Evolutionary conservation across 176 grass and related monocot genomes (phyloP).

Genomic region (Luzula sylvatica): DNA sequence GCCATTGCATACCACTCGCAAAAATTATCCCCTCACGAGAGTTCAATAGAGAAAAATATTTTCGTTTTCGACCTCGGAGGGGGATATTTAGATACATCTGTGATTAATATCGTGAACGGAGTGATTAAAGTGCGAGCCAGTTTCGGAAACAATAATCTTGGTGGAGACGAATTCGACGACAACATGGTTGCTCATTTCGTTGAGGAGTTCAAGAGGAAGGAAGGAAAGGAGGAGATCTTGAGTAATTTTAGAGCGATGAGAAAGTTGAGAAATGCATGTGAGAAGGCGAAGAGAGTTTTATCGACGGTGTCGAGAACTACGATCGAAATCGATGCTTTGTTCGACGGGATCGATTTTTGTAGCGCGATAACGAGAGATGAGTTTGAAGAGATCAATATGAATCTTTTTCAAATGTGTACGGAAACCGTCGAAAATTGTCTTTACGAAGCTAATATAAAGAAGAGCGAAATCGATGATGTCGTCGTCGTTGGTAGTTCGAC

Average conservation of each 20-base stretch:
- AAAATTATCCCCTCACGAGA: background rate
- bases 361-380: conserved; percentile 12
- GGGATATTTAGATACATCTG: conserved; percentile 19
- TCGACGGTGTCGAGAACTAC: conserved; percentile 14
- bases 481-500: conserved; percentile 18
- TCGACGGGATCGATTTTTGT: conserved; percentile 17
- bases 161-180: conserved; percentile 1
- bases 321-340: conserved; percentile 22
- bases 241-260: conserved; percentile 17
- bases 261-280: conserved; percentile 15
- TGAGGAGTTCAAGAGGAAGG: conserved; percentile 5
- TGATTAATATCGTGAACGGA: conserved; percentile 7
- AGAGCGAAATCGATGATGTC: conserved; percentile 16
- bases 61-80: conserved; percentile 23
- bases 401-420: conserved; percentile 19
- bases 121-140: conserved; percentile 7
- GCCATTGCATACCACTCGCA: conserved; percentile 24
- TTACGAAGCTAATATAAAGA: conserved; percentile 3
- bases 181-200: conserved; percentile 14
- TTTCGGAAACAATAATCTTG: conserved; percentile 1
- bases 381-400: conserved; percentile 20
- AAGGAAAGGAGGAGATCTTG: background rate
- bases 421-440: conserved; percentile 21
- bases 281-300: conserved; percentile 25
- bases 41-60: conserved; percentile 9